Base-by-base conservation (phyloP, 805 yeast species). In the Yamadazyma kitorensis region DNA sequence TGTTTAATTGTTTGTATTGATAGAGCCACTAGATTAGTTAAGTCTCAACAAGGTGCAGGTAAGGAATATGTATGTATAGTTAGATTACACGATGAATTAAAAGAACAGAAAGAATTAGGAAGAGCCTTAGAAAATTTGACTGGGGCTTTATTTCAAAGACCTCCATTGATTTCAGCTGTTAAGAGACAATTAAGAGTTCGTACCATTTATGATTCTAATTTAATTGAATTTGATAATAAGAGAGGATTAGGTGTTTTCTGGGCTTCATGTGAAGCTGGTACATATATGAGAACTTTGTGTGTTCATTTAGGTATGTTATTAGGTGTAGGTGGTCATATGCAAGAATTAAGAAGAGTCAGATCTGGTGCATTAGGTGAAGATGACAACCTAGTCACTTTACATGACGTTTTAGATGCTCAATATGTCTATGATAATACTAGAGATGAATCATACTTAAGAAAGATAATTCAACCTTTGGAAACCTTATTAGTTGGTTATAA, bases 231-330 rank as follows among this genome's bases (percentile, higher is more conserved):
- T 57, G 98, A 89, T 70, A 85, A 88, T 68, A 89, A 93, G 69
- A 83, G 98, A 67, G 91, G 93, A 52, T 75, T 93, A 44, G 95
- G 95, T 71, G 98, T 93, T 22, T 93, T 93, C 73, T 93, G 98
- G 98, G 98, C 98, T 40, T 85, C 95, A 26, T 93, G 98, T 77
- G 98, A 93, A 74, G 98, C 98, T 43, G 98, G 98, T 70, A 93
- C 98, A 41, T 93, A 93, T 70, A 93, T 93, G 96, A 85, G 98
- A 78, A 93, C 98, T 32, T 72, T 93, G 53, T 93, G 98, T 82
- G 98, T 93, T 38, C 98, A 93, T 68, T 72, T 93, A 55, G 98
- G 98, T 71, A 89, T 93, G 96, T 75, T 93, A 41, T 75, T 93
- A 48, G 97, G 98, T 55, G 97, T 88, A 50, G 98, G 98, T 64